phyloP scores from a whole-genome alignment of 148 eudicot genomes.

The Chenopodium formosanum region DNA sequence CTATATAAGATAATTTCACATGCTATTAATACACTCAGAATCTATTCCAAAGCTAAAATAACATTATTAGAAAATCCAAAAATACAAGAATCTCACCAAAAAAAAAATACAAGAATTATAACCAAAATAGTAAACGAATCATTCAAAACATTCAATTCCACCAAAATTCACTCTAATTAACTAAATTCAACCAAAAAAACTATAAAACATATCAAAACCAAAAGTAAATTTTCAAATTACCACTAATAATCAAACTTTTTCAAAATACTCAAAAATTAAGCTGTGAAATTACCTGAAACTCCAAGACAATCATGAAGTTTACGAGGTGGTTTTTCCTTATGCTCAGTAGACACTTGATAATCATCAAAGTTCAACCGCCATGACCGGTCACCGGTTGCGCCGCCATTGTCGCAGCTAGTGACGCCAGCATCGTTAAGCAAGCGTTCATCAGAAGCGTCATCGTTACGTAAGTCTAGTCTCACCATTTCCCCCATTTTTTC shows the following conservation, averaged over 20 bases:
- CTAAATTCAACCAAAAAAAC: background rate
- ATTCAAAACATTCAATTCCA: background rate
- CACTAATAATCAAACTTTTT: background rate
- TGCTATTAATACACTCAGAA: background rate
- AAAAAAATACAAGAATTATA: background rate
- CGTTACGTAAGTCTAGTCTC: conserved; percentile 27
- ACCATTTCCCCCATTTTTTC: conserved; percentile 44
- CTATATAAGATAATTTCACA: conserved; percentile 13
- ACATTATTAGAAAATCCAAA: background rate
- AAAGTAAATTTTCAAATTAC: background rate
- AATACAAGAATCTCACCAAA: background rate
- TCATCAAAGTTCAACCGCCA: conserved; percentile 73
- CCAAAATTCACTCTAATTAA: background rate
- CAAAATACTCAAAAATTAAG: too few relatives aligned
- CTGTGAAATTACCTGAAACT: conserved; percentile 43
- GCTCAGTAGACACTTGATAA: conserved; percentile 42
- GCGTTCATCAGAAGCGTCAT: conserved; percentile 39
- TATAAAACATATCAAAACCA: background rate
- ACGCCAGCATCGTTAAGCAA: conserved; percentile 27
- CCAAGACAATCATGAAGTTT: conserved; percentile 71
- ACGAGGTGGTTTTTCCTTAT: conserved; percentile 56
- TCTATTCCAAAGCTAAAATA: background rate
- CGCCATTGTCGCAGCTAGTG: conserved; percentile 19
- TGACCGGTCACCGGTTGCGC: conserved; percentile 33
- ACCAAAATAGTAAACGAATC: conserved; percentile 9